These are phyloP conservation scores for Auricularia heimuer DNA, from an alignment of 768 basidiomycete genomes.

Conservation along the genomic window DNA sequence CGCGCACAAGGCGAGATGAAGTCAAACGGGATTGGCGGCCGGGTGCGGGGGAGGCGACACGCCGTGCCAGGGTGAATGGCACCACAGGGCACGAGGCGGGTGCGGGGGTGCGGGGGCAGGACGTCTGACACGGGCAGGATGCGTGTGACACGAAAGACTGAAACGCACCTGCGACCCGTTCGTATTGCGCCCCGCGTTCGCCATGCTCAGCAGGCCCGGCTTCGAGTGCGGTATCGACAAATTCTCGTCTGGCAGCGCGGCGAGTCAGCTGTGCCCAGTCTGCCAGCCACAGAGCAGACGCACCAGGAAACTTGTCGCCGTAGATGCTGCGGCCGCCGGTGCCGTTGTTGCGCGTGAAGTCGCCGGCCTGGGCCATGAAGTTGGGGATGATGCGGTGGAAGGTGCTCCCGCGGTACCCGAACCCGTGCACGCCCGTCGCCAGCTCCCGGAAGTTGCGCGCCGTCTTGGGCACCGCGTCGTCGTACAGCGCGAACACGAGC, in stretches of 20 bases:
- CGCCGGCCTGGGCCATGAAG: constrained; percentile 89
- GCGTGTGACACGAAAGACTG: too few species aligned
- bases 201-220: constrained; percentile 63
- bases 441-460: constrained; percentile 75
- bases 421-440: constrained; percentile 53
- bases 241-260: constrained; percentile 60
- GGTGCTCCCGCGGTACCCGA: constrained; percentile 52
- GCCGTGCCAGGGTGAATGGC: too few species aligned
- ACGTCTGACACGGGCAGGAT: constrained; percentile 17
- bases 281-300: constrained; percentile 9
- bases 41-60: too few species aligned
- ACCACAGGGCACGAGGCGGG: not conserved
- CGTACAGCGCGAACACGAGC: constrained; percentile 76
- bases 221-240: constrained; percentile 66
- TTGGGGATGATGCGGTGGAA: constrained; percentile 32
- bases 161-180: constrained; percentile 51
- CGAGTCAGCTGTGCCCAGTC: too few species aligned
- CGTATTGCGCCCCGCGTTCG: constrained; percentile 72
- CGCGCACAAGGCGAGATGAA: too few species aligned
- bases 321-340: constrained; percentile 78
- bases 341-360: constrained; percentile 62
- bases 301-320: constrained; percentile 56
- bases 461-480: constrained; percentile 75
- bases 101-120: not conserved
- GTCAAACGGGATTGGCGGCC: too few species aligned